Percentiles rank a stretch among this genome's conserved stretches.
phyloP scores from a whole-genome alignment of 306 rosid genomes.

The Malus sylvestris region DNA sequence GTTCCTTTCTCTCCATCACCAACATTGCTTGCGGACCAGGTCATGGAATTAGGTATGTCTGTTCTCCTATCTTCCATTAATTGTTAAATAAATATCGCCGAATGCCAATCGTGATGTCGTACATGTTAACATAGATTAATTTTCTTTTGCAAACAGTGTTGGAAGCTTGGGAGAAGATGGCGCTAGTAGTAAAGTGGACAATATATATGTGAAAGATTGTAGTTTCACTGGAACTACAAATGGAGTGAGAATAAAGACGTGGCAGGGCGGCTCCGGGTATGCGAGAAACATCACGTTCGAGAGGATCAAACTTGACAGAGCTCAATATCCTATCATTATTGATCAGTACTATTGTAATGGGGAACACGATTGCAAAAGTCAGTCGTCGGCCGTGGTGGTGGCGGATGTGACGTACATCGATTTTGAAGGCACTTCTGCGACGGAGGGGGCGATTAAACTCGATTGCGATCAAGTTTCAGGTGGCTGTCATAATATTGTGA shows the following conservation, averaged over 20 bases:
- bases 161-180: conserved; percentile 8
- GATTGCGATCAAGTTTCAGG: background rate
- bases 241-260: conserved; percentile 16
- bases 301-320: background rate
- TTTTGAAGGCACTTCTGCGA: conserved; percentile 19
- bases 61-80: too few species aligned
- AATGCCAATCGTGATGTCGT: background rate
- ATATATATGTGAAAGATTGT: background rate
- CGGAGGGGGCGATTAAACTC: conserved; percentile 9
- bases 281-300: conserved; percentile 2
- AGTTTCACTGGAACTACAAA: conserved; percentile 2
- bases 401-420: conserved; percentile 10
- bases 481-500: conserved; percentile 10
- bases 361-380: background rate
- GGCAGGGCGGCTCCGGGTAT: conserved; percentile 27
- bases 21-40: conserved; percentile 16
- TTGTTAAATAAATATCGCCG: too few species aligned
- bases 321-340: conserved; percentile 12
- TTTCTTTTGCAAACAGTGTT: background rate
- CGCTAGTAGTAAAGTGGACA: background rate
- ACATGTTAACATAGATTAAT: background rate
- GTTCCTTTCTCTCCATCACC: background rate
- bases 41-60: conserved; percentile 13
- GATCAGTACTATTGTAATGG: conserved; percentile 2
- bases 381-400: conserved; percentile 3